phyloP scores from a whole-genome alignment of 2,329 filamentous ascomycete genomes.

The Fusarium subglutinans region DNA sequence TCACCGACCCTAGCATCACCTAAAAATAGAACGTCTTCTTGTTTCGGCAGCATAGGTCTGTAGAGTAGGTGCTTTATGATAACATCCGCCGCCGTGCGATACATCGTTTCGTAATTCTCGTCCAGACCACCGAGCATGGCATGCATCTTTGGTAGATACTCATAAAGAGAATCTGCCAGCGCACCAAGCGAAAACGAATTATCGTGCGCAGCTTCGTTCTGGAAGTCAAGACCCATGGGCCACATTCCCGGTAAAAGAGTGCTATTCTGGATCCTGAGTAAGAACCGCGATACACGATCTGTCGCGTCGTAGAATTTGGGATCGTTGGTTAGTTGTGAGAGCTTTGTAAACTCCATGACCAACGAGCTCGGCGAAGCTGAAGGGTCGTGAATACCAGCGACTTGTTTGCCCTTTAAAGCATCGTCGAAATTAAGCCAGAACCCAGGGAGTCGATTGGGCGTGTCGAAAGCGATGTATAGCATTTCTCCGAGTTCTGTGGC shows the following conservation, averaged over 20 bases:
- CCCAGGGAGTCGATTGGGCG: slow-evolving; percentile 60
- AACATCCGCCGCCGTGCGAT: slow-evolving; percentile 69
- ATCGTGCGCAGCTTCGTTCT: slow-evolving; percentile 61
- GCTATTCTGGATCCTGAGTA: slow-evolving; percentile 73
- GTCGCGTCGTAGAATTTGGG: slow-evolving; percentile 81
- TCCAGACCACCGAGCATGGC: slow-evolving; percentile 72
- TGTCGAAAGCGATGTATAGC: slow-evolving; percentile 64
- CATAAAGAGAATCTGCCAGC: slow-evolving; percentile 66
- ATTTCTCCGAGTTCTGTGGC: slow-evolving; percentile 54
- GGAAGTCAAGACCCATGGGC: slow-evolving; percentile 71
- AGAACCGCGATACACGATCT: slow-evolving; percentile 74
- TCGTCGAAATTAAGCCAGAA: slow-evolving; percentile 58
- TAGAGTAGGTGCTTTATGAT: slow-evolving; percentile 73
- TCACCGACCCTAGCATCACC: slow-evolving; percentile 45
- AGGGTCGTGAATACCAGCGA: slow-evolving; percentile 59
- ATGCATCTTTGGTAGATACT: slow-evolving; percentile 70
- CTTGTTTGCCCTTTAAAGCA: slow-evolving; percentile 56
- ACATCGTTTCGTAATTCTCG: slow-evolving; percentile 71
- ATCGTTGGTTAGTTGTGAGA: slow-evolving; percentile 77
- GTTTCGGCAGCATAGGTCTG: slow-evolving; percentile 70
- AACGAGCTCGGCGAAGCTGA: slow-evolving; percentile 69
- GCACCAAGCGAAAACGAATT: slow-evolving; percentile 63
- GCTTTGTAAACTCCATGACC: slow-evolving; percentile 77
- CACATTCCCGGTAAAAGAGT: slow-evolving; percentile 82
- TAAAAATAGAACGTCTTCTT: slow-evolving; percentile 66